phyloP scores from a whole-genome alignment of 1,139 yeast species.

The Yamadazyma buinensis region DNA sequence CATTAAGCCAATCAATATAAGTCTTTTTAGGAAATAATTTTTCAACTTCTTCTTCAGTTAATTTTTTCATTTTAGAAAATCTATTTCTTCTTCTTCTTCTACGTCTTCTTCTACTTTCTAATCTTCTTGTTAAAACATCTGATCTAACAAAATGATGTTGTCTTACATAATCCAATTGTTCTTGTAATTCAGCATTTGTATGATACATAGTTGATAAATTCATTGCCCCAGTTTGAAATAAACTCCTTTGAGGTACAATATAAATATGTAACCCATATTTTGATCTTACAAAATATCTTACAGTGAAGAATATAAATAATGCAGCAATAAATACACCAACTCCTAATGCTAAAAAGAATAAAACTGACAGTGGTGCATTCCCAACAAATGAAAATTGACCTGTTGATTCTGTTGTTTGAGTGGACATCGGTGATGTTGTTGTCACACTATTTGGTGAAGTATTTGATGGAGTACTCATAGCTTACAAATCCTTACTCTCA shows the following conservation, averaged over 20 bases:
- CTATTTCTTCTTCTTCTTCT: conserved; percentile 37
- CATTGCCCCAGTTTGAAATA: conserved; percentile 9
- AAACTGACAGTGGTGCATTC: conserved; percentile 54
- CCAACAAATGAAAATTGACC: conserved; percentile 29
- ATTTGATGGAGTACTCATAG: conserved; percentile 1
- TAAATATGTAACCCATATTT: conserved; percentile 52
- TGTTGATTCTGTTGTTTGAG: neutral
- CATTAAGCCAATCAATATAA: conserved; percentile 59
- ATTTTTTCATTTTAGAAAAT: conserved; percentile 47
- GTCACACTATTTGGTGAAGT: neutral
- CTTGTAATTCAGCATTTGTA: conserved; percentile 29
- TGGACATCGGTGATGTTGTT: neutral
- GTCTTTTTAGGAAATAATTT: conserved; percentile 62
- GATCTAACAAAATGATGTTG: conserved; percentile 29
- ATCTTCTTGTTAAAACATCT: conserved; percentile 28
- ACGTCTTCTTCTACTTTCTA: conserved; percentile 18
- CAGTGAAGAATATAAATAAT: conserved; percentile 54
- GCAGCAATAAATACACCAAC: conserved; percentile 58
- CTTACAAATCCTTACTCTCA: too few relatives aligned
- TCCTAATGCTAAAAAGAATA: conserved; percentile 59
- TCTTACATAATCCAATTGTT: conserved; percentile 33
- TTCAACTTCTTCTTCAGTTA: conserved; percentile 60
- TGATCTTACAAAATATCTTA: conserved; percentile 55
- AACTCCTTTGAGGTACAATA: conserved; percentile 28
- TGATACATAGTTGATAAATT: conserved; percentile 7